phyloP scores from a whole-genome alignment of 192 early-diverging fungal genomes.

The Backusella psychrophila region DNA sequence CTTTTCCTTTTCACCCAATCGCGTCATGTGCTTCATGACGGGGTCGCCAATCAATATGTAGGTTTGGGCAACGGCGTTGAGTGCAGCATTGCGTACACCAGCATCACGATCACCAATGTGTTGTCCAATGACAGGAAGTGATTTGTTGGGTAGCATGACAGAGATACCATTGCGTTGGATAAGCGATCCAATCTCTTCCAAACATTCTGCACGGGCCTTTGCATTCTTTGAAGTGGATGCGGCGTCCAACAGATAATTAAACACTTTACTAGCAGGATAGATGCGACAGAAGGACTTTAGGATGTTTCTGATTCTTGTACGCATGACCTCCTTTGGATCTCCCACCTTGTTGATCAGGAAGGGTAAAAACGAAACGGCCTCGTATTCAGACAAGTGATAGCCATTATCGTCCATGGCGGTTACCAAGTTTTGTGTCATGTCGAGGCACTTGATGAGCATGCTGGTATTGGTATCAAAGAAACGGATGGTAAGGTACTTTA shows the following conservation, averaged over 20 bases:
- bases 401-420: constrained; percentile 61
- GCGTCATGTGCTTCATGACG: constrained; percentile 69
- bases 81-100: constrained; percentile 73
- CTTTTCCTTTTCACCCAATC: constrained; percentile 78
- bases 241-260: constrained; percentile 63
- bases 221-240: constrained; percentile 80
- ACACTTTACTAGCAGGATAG: constrained; percentile 79
- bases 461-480: constrained; percentile 93
- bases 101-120: constrained; percentile 84
- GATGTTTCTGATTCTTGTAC: constrained; percentile 68
- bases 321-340: constrained; percentile 82
- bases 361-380: constrained; percentile 76
- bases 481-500: constrained; percentile 86
- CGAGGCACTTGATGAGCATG: constrained; percentile 82
- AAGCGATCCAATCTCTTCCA: constrained; percentile 75
- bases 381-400: constrained; percentile 73
- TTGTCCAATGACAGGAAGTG: constrained; percentile 66
- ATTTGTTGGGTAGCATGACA: constrained; percentile 65
- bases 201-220: constrained; percentile 72
- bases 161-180: constrained; percentile 68
- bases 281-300: constrained; percentile 68
- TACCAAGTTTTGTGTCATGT: constrained; percentile 75
- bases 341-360: constrained; percentile 67
- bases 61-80: constrained; percentile 71
- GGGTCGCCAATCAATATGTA: constrained; percentile 74